Evolutionary conservation across 2,329 filamentous ascomycete species (phyloP).

Genomic region (Corinectria fuckeliana): DNA sequence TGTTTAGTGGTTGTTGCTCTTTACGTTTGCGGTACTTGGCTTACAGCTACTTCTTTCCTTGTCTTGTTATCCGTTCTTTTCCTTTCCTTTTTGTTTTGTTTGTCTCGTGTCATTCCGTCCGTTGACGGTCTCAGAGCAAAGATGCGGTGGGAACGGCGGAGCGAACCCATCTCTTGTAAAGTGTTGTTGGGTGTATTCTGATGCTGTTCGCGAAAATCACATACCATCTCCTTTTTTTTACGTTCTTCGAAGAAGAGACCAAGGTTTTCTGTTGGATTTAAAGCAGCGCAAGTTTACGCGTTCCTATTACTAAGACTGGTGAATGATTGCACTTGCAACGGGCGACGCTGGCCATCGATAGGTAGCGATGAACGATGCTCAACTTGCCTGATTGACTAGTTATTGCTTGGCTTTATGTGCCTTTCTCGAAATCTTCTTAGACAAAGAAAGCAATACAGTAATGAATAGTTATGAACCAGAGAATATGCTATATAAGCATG

Average conservation of each 20-base stretch:
- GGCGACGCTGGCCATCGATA: too few relatives aligned
- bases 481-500: too few relatives aligned
- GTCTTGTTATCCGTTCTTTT: conserved; percentile 21
- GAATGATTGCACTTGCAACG: neutral
- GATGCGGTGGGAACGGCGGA: conserved; percentile 21
- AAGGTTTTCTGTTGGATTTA: conserved; percentile 3
- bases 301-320: neutral
- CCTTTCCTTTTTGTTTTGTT: conserved; percentile 16
- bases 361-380: neutral
- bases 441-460: too few relatives aligned
- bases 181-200: conserved; percentile 36
- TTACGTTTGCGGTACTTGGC: conserved; percentile 19
- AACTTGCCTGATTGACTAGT: too few relatives aligned
- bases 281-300: neutral
- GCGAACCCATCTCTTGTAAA: conserved; percentile 27
- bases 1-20: conserved; percentile 16
- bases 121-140: conserved; percentile 16
- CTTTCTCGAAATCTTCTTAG: too few relatives aligned
- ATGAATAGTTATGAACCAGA: too few relatives aligned
- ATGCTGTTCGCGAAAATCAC: conserved; percentile 39
- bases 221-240: conserved; percentile 34
- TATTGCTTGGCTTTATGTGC: too few relatives aligned
- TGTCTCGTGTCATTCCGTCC: conserved; percentile 13
- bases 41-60: conserved; percentile 26
- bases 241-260: conserved; percentile 25